phyloP scores from a whole-genome alignment of 2,329 filamentous ascomycete genomes.

The Microsporum audouinii region DNA sequence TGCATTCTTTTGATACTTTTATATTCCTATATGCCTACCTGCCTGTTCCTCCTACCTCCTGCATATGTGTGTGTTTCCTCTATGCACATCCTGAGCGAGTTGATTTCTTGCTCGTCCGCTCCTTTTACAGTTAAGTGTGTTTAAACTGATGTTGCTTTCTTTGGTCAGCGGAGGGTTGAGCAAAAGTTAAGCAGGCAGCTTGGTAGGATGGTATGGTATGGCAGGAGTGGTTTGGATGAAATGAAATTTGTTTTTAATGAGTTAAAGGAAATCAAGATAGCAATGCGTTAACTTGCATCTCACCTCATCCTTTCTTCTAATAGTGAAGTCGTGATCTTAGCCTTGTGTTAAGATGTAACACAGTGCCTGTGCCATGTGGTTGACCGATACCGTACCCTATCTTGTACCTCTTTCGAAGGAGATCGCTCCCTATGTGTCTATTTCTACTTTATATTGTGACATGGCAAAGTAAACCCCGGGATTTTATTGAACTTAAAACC shows the following conservation, averaged over 20 bases:
- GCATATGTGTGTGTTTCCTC: neutral
- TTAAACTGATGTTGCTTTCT: slow-evolving; percentile 22
- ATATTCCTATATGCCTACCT: neutral
- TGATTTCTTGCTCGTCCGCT: slow-evolving; percentile 3
- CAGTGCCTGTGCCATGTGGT: neutral
- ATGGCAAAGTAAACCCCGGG: too few relatives aligned
- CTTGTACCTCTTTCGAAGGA: neutral
- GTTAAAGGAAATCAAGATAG: neutral
- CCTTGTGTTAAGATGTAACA: too few relatives aligned
- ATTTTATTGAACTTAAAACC: too few relatives aligned
- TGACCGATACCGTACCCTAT: neutral
- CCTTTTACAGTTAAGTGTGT: slow-evolving; percentile 45
- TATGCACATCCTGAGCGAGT: neutral
- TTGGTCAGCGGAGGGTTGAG: neutral
- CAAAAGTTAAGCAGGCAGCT: neutral
- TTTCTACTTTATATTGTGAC: neutral
- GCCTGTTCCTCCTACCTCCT: slow-evolving; percentile 1
- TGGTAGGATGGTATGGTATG: neutral
- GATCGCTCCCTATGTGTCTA: neutral
- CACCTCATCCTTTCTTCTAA: neutral
- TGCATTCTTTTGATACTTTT: neutral
- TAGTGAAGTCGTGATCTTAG: too few relatives aligned
- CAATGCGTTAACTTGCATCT: neutral
- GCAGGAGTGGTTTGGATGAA: neutral
- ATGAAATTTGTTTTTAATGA: slow-evolving; percentile 3